Evolutionary conservation across 495 filamentous ascomycete genomes (phyloP).

Genomic region (Trichocladium antarcticum): DNA sequence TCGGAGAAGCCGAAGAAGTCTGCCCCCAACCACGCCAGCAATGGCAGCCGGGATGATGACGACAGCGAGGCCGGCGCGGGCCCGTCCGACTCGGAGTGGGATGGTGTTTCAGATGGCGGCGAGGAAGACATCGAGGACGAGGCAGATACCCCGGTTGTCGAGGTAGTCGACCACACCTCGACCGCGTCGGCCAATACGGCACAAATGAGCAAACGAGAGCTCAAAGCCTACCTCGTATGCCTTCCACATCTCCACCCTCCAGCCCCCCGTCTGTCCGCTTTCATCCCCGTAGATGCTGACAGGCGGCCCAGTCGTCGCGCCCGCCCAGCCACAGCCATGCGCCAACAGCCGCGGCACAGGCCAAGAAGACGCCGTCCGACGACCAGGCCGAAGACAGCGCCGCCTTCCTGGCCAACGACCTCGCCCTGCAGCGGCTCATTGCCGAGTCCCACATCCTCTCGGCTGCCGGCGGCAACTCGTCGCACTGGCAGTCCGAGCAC

Average conservation of each 20-base stretch:
- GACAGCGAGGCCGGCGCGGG: conserved; percentile 15
- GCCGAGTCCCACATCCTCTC: conserved; percentile 88
- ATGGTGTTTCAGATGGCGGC: conserved; percentile 46
- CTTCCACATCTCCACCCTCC: not conserved
- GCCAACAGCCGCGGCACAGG: conserved; percentile 10
- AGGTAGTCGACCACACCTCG: conserved; percentile 56
- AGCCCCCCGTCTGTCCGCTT: not conserved
- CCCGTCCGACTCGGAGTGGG: conserved; percentile 50
- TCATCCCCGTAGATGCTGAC: conserved; percentile 3
- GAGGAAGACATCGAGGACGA: conserved; percentile 18
- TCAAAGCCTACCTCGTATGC: conserved; percentile 68
- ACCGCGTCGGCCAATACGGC: conserved; percentile 17
- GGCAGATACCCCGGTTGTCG: conserved; percentile 25
- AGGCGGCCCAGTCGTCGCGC: conserved; percentile 28
- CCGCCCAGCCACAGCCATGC: conserved; percentile 25
- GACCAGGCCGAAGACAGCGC: conserved; percentile 42
- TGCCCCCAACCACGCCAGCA: conserved; percentile 9
- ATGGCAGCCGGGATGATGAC: conserved; percentile 20
- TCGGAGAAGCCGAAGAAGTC: conserved; percentile 19
- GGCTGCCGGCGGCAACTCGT: conserved; percentile 45
- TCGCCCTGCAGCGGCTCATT: conserved; percentile 79
- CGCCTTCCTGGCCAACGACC: conserved; percentile 69
- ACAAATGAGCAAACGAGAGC: conserved; percentile 53
- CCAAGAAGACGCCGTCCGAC: conserved; percentile 25
- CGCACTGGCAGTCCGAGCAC: conserved; percentile 22